Evolutionary conservation across 345 rosid genomes (phyloP).

Genomic region (Cochlearia excelsa): DNA sequence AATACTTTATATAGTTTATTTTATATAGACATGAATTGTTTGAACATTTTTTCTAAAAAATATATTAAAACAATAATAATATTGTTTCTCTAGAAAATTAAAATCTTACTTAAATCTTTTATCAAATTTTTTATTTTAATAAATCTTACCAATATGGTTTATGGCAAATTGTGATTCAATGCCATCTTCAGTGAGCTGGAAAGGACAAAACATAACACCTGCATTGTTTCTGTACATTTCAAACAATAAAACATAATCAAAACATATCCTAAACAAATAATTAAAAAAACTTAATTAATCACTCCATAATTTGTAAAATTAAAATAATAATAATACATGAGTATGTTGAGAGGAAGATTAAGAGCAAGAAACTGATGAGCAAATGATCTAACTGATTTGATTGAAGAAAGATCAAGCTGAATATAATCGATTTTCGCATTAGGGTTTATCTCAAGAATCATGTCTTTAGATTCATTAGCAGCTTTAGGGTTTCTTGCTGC

Average conservation of each 20-base stretch:
- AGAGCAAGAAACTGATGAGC: conserved; percentile 50
- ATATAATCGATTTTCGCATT: conserved; percentile 52
- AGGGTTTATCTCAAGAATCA: conserved; percentile 40
- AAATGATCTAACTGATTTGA: conserved; percentile 54
- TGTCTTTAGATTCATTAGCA: conserved; percentile 57
- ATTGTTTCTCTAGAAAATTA: not conserved
- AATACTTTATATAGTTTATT: too few species aligned
- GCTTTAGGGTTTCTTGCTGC: conserved; percentile 78
- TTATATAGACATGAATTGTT: too few species aligned
- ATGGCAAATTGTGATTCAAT: conserved; percentile 76
- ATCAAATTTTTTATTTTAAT: too few species aligned
- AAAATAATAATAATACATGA: conserved; percentile 42
- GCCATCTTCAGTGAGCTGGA: conserved; percentile 67
- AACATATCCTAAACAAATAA: not conserved
- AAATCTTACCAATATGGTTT: conserved; percentile 59
- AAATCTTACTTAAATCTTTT: too few species aligned
- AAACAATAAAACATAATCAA: conserved; percentile 1
- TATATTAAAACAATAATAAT: too few species aligned
- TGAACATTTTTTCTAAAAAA: too few species aligned
- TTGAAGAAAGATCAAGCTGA: conserved; percentile 58
- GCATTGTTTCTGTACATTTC: conserved; percentile 68
- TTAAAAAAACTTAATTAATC: not conserved
- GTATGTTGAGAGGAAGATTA: conserved; percentile 64
- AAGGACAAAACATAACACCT: conserved; percentile 84
- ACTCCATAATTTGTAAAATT: not conserved